Conservation (phyloP, 352 stramenopile species). For the Globisporangium carolinianum region DNA sequence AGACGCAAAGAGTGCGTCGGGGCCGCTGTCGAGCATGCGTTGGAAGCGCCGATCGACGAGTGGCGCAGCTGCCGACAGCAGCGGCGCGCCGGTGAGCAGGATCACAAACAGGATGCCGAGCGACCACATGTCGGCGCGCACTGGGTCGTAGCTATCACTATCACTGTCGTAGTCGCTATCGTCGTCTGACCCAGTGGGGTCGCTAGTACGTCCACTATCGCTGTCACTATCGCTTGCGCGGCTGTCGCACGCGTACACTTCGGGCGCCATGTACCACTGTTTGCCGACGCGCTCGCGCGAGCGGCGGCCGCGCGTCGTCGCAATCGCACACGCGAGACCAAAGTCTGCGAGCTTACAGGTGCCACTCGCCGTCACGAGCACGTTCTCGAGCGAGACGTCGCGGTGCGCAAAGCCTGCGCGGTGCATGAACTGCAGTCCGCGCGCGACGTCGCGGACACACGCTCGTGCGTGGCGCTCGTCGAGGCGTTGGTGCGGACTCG, state of each 20-base stretch:
- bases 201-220: slow-evolving; percentile 3
- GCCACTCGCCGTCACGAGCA: slow-evolving; percentile 26
- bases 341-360: slow-evolving; percentile 52
- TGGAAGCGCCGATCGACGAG: slow-evolving; percentile 20
- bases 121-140: slow-evolving; percentile 54
- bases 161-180: slow-evolving; percentile 17
- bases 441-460: slow-evolving; percentile 32
- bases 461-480: slow-evolving; percentile 23
- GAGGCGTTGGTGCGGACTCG: slow-evolving; percentile 24
- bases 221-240: neutral
- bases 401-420: slow-evolving; percentile 43
- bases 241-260: slow-evolving; percentile 37
- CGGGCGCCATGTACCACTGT: slow-evolving; percentile 60
- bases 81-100: slow-evolving; percentile 47
- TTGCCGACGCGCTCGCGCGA: slow-evolving; percentile 39
- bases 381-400: slow-evolving; percentile 61
- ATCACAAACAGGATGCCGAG: slow-evolving; percentile 55
- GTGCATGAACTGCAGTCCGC: slow-evolving; percentile 28
- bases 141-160: slow-evolving; percentile 37
- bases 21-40: slow-evolving; percentile 19
- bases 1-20: slow-evolving; percentile 10
- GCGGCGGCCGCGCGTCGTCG: slow-evolving; percentile 6
- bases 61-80: slow-evolving; percentile 28
- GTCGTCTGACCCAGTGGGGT: neutral
- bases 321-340: slow-evolving; percentile 22